Percentiles rank a stretch among this genome's conserved stretches.
phyloP scores from a whole-genome alignment of 164 flowering plant species.

The Cinnamomum micranthum region DNA sequence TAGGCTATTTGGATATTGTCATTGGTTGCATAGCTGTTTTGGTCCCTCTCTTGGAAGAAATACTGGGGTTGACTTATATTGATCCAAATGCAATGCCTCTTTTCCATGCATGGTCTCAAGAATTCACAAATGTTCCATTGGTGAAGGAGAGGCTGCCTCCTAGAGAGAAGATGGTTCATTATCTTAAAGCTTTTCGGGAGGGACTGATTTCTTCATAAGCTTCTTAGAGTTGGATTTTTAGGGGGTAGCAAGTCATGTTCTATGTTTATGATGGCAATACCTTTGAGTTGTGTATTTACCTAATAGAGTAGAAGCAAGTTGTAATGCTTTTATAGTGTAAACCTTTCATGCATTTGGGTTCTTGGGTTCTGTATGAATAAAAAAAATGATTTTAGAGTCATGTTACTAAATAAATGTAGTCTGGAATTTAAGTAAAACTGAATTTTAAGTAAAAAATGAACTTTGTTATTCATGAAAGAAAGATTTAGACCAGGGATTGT shows the following conservation, averaged over 20 bases:
- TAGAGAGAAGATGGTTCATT: background rate
- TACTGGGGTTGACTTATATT: background rate
- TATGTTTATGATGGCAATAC: too few relatives aligned
- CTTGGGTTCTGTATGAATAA: too few relatives aligned
- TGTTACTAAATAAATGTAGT: too few relatives aligned
- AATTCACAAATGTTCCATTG: constrained; percentile 1
- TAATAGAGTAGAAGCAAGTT: too few relatives aligned
- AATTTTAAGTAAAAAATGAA: too few relatives aligned
- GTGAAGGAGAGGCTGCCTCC: constrained; percentile 12
- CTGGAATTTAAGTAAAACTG: too few relatives aligned
- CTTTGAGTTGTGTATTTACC: too few relatives aligned
- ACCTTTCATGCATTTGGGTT: too few relatives aligned
- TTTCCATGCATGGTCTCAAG: constrained; percentile 8
- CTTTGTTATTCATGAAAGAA: too few relatives aligned
- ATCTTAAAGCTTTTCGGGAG: background rate
- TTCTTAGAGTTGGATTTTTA: background rate
- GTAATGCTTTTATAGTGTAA: too few relatives aligned
- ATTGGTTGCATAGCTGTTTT: constrained; percentile 1
- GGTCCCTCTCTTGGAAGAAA: background rate
- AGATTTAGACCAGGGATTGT: too few relatives aligned
- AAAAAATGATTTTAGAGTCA: too few relatives aligned
- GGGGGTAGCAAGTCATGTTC: background rate
- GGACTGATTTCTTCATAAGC: background rate
- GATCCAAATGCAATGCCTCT: constrained; percentile 3
- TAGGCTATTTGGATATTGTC: constrained; percentile 6